phyloP scores from a whole-genome alignment of 257 asterid genomes.

The Solanum piurae region DNA sequence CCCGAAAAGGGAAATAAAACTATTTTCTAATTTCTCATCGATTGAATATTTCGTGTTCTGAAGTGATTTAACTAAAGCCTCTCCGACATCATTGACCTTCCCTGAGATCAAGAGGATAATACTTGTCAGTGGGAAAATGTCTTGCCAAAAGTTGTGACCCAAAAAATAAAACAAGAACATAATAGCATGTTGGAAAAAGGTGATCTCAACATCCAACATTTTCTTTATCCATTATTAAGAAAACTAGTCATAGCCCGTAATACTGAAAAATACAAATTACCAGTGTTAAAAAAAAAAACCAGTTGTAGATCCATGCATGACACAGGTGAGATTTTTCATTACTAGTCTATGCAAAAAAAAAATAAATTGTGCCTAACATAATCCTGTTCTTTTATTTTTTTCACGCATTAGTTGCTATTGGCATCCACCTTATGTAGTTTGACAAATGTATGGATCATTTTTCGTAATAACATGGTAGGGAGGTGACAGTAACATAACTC shows the following conservation, averaged over 20 bases:
- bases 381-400: neutral
- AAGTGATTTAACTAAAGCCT: constrained; percentile 74
- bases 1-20: constrained; percentile 61
- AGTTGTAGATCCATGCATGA: neutral
- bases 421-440: neutral
- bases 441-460: neutral
- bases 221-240: neutral
- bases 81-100: constrained; percentile 70
- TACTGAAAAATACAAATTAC: neutral
- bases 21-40: constrained; percentile 68
- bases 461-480: neutral
- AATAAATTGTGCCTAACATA: neutral
- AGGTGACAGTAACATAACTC: neutral
- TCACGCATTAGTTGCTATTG: neutral
- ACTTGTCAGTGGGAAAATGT: neutral
- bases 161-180: neutral
- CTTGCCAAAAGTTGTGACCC: neutral
- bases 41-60: constrained; percentile 73
- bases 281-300: neutral
- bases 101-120: constrained; percentile 25
- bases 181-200: neutral
- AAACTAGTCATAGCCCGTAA: neutral
- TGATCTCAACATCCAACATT: neutral
- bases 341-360: neutral
- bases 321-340: neutral